Percentiles rank a stretch among this genome's conserved stretches.
Conservation (phyloP, 2,329 filamentous ascomycete genomes). For the Boeremia lycopersici region DNA sequence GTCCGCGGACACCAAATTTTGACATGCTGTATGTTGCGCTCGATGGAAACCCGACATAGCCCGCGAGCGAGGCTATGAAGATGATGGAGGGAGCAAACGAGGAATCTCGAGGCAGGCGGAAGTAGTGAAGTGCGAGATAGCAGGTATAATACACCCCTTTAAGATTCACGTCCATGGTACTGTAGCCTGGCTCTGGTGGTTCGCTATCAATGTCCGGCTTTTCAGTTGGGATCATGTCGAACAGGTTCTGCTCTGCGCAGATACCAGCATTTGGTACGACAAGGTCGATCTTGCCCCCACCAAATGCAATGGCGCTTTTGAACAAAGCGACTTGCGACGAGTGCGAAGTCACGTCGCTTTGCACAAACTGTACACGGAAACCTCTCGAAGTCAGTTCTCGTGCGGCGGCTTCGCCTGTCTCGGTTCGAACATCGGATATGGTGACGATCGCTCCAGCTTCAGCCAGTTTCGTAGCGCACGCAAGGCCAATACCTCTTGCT, state of each 20-base stretch:
- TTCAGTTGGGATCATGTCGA: constrained; percentile 26
- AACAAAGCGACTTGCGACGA: constrained; percentile 37
- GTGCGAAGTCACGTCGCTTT: constrained; percentile 40
- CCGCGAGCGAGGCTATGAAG: constrained; percentile 30
- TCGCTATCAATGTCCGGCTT: constrained; percentile 16
- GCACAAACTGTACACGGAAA: constrained; percentile 35
- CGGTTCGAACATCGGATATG: constrained; percentile 29
- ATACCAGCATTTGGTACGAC: constrained; percentile 42
- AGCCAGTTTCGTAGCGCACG: constrained; percentile 25
- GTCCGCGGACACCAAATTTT: constrained; percentile 37
- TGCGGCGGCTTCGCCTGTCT: constrained; percentile 17
- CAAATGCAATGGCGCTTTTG: constrained; percentile 35
- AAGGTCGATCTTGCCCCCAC: constrained; percentile 35
- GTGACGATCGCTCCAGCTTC: constrained; percentile 33
- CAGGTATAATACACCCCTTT: constrained; percentile 31
- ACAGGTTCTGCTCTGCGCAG: constrained; percentile 27
- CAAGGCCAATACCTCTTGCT: constrained; percentile 36
- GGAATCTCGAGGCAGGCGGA: constrained; percentile 25
- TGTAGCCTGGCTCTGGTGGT: constrained; percentile 25
- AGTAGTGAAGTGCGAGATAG: constrained; percentile 36
- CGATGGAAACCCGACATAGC: constrained; percentile 31
- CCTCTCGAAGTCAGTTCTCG: constrained; percentile 21
- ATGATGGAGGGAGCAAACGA: constrained; percentile 27
- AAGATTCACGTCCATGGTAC: constrained; percentile 29
- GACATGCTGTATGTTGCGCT: constrained; percentile 34